Conservation (phyloP, 257 asterid species). For the Catharanthus roseus region DNA sequence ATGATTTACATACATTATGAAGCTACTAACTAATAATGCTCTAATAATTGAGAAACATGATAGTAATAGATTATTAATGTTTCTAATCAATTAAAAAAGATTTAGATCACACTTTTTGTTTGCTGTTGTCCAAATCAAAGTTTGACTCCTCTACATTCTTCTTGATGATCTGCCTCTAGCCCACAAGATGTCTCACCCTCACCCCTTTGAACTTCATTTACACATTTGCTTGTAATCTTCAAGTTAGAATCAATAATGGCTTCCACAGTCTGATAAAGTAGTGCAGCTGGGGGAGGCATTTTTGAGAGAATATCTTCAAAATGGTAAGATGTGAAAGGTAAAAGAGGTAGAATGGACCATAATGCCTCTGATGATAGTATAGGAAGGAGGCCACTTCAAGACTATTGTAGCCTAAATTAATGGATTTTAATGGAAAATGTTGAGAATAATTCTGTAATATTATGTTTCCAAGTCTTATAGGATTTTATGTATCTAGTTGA, state of each 20-base stretch:
- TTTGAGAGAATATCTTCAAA: slow-evolving; percentile 30
- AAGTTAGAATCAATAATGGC: too few relatives aligned
- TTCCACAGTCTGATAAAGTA: slow-evolving; percentile 23
- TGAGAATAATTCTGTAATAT: too few relatives aligned
- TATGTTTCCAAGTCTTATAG: too few relatives aligned
- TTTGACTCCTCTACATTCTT: slow-evolving; percentile 23
- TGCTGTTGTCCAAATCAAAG: slow-evolving; percentile 25
- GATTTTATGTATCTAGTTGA: too few relatives aligned
- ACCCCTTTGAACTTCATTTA: slow-evolving; percentile 10
- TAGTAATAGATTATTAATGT: neutral
- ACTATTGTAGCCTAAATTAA: slow-evolving; percentile 44
- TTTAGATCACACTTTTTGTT: too few relatives aligned
- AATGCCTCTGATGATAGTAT: slow-evolving; percentile 27
- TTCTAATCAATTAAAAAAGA: slow-evolving; percentile 26
- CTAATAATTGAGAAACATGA: neutral
- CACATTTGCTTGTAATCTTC: too few relatives aligned
- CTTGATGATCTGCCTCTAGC: slow-evolving; percentile 31
- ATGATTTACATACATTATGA: neutral
- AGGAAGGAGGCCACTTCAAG: slow-evolving; percentile 38
- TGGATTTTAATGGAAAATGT: slow-evolving; percentile 39
- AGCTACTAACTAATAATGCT: neutral
- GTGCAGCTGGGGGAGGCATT: slow-evolving; percentile 15
- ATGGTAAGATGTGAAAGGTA: slow-evolving; percentile 37
- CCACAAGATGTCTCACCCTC: slow-evolving; percentile 32
- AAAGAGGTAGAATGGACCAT: slow-evolving; percentile 59